Conservation (phyloP, 1,139 yeast genomes). For the Yamadazyma atmosphaerica region DNA sequence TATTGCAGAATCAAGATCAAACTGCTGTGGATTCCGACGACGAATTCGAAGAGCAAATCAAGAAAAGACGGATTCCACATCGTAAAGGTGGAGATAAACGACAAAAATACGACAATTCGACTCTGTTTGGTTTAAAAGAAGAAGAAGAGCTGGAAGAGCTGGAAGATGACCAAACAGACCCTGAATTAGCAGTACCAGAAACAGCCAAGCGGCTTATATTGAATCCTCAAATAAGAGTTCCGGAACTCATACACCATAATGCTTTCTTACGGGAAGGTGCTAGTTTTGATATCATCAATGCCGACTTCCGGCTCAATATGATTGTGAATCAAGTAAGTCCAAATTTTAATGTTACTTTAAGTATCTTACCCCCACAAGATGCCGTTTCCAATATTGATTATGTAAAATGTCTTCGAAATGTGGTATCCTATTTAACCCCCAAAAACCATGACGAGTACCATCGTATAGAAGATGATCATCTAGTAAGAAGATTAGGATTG, state of each 20-base stretch:
- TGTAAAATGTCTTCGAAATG: neutral
- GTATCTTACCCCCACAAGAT: neutral
- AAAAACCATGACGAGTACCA: neutral
- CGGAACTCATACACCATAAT: neutral
- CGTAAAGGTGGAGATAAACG: neutral
- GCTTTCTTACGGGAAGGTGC: neutral
- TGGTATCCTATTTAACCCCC: too few species aligned
- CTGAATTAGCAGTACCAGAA: neutral
- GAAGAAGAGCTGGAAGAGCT: neutral
- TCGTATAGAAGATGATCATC: too few species aligned
- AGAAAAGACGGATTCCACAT: neutral
- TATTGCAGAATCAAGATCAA: neutral
- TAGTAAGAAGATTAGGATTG: too few species aligned
- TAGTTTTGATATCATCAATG: neutral
- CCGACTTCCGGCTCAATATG: neutral
- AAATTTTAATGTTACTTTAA: neutral
- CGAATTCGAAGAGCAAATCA: neutral
- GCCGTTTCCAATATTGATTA: neutral
- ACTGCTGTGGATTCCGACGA: too few species aligned
- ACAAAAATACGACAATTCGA: too few species aligned
- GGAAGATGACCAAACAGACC: neutral
- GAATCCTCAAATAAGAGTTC: neutral
- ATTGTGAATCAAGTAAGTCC: neutral
- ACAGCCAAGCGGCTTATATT: too few species aligned
- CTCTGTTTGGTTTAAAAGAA: too few species aligned